These are phyloP conservation scores for Alternaria solani DNA, from an alignment of 2,329 filamentous ascomycete species.

Conservation along the genomic window DNA sequence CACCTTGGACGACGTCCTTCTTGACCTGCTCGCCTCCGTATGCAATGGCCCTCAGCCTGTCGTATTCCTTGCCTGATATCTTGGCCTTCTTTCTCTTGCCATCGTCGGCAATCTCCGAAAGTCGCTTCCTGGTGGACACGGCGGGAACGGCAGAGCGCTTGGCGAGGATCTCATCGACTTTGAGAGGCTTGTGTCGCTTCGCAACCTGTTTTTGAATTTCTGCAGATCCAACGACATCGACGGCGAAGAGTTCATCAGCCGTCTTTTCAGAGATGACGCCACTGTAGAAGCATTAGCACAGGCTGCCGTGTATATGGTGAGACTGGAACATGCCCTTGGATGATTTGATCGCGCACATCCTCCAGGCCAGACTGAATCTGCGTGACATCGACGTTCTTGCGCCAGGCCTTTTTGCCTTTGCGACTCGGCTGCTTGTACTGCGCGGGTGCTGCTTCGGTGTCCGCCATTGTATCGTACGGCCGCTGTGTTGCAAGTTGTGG, in stretches of 20 bases:
- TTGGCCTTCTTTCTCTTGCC: slow-evolving; percentile 77
- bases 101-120: slow-evolving; percentile 74
- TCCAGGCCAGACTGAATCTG: slow-evolving; percentile 85
- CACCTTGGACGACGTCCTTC: slow-evolving; percentile 61
- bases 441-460: slow-evolving; percentile 67
- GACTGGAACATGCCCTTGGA: slow-evolving; percentile 73
- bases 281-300: slow-evolving; percentile 57
- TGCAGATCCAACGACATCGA: slow-evolving; percentile 78
- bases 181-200: slow-evolving; percentile 78
- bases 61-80: slow-evolving; percentile 84
- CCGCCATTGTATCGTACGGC: slow-evolving; percentile 27
- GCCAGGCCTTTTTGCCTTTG: slow-evolving; percentile 98
- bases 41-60: slow-evolving; percentile 79
- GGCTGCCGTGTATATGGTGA: background rate
- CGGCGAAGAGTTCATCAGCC: slow-evolving; percentile 82
- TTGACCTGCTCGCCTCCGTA: slow-evolving; percentile 68
- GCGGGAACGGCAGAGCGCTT: slow-evolving; percentile 82
- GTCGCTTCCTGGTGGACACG: slow-evolving; percentile 79
- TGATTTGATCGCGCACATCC: slow-evolving; percentile 86
- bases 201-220: slow-evolving; percentile 70
- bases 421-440: slow-evolving; percentile 88
- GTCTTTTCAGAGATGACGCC: slow-evolving; percentile 85
- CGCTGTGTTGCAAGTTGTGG: slow-evolving; percentile 15
- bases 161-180: slow-evolving; percentile 89
- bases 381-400: slow-evolving; percentile 95